phyloP scores from a whole-genome alignment of 192 early-diverging fungal species.

The Allomyces macrogynus region DNA sequence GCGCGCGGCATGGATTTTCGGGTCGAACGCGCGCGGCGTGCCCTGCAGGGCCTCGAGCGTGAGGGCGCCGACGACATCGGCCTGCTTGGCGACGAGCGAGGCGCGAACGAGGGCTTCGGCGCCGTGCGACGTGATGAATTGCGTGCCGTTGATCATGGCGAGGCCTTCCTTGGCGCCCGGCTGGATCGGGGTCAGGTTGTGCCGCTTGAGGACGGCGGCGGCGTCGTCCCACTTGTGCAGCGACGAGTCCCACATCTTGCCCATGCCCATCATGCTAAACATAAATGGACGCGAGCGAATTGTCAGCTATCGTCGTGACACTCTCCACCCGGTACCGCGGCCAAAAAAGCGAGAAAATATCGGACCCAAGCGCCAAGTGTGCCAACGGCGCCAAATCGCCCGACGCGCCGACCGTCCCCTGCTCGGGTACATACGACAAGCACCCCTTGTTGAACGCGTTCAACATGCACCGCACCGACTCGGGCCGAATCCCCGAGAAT shows the following conservation, averaged over 20 bases:
- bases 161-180: constrained; percentile 9
- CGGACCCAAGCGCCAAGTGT: constrained; percentile 6
- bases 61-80: constrained; percentile 6
- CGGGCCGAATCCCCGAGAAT: constrained; percentile 5
- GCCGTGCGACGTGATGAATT: constrained; percentile 7
- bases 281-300: neutral
- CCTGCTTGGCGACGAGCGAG: constrained; percentile 2
- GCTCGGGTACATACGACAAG: constrained; percentile 4
- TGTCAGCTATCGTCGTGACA: neutral
- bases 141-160: constrained; percentile 11
- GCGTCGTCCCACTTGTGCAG: constrained; percentile 3
- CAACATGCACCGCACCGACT: constrained; percentile 7
- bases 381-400: constrained; percentile 9
- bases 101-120: constrained; percentile 7
- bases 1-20: constrained; percentile 5
- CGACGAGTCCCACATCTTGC: constrained; percentile 8
- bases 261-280: constrained; percentile 6
- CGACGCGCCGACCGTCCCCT: constrained; percentile 9
- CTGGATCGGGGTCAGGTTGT: constrained; percentile 3
- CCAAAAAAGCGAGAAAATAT: neutral
- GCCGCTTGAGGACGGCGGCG: constrained; percentile 4
- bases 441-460: constrained; percentile 5
- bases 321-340: too few relatives aligned
- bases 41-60: constrained; percentile 8
- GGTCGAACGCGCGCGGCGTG: constrained; percentile 7